Evolutionary conservation across 2,329 filamentous ascomycete genomes (phyloP).

Genomic region (Hypoxylon sp.): DNA sequence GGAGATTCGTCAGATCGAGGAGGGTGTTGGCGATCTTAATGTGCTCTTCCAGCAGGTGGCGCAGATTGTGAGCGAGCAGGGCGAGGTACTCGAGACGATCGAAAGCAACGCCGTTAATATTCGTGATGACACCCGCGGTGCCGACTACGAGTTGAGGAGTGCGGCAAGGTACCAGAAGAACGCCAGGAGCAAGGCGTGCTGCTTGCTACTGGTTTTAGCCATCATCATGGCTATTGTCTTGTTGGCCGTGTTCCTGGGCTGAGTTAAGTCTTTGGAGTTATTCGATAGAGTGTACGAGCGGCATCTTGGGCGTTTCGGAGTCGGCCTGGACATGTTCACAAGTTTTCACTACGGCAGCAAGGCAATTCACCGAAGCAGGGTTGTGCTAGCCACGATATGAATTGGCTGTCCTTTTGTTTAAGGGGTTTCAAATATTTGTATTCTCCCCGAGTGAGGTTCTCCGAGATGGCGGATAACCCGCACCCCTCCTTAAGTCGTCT

Average conservation of each 20-base stretch:
- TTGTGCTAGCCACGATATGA: constrained; percentile 12
- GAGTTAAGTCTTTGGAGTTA: constrained; percentile 18
- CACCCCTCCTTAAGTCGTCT: background rate
- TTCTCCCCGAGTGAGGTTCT: background rate
- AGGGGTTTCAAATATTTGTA: constrained; percentile 6
- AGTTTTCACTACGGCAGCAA: constrained; percentile 4
- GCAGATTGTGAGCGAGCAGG: constrained; percentile 95
- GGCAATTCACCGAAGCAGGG: constrained; percentile 28
- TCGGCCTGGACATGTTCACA: constrained; percentile 12
- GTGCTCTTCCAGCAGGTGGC: constrained; percentile 98
- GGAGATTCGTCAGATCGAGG: constrained; percentile 97
- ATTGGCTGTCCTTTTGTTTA: constrained; percentile 5
- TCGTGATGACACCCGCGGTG: constrained; percentile 83
- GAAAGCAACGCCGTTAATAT: constrained; percentile 88
- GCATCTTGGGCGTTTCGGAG: constrained; percentile 41
- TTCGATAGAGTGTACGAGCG: constrained; percentile 31
- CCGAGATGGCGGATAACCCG: background rate
- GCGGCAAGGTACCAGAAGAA: constrained; percentile 95
- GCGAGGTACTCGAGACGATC: constrained; percentile 87
- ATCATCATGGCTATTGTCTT: constrained; percentile 92
- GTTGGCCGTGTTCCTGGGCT: constrained; percentile 85
- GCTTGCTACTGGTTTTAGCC: constrained; percentile 86
- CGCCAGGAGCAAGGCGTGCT: constrained; percentile 93
- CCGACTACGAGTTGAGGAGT: constrained; percentile 85
- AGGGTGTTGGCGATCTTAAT: constrained; percentile 94